Evolutionary conservation across 345 rosid species (phyloP), one percentile per base, ranked within the genome.

Genomic region (Combretum micranthum): DNA sequence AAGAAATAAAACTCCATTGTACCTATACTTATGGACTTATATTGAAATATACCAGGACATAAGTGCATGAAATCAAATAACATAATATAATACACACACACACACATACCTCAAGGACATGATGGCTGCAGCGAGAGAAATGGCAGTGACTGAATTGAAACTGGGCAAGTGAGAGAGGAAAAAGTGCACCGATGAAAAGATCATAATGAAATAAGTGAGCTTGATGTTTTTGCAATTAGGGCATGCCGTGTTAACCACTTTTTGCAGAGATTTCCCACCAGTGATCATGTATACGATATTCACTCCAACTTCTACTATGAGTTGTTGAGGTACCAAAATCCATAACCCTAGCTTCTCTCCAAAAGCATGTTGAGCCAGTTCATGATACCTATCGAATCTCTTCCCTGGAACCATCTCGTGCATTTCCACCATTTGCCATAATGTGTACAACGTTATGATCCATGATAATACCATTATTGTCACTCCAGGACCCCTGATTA

Each of bases 401-500:
- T 77, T 83, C 13, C 94, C 87, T 0, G 82, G 83, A 23, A 80
- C 83, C 45, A 72, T 77, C 75, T 88, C 93, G 15, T 88, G 96
- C 96, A 88, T 81, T 70, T 88, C 82, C 71, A 88, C 87, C 88
- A 85, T 88, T 69, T 85, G 90, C 90, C 94, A 85, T 22, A 83
- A 44, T 2, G 96, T 85, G 50, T 85, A 85, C 0, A 88, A 52
- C 2, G 90, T 85, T n/a, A 88, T 80, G 12, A 80, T 10, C 96
- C 93, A 88, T 60, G 90, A 88, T 62, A 83, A 10, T 6, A 70
- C 16, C 84, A 85, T 37, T 8, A 80, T 42, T 0, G 66, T 65
- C 18, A 70, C 62, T 37, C 84, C 94, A 20, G 95, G 83, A 51
- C 90, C 86, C 87, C 39, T 32, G 39, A 32, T 32, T 7, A 25